Conservation (phyloP, 2,329 filamentous ascomycete genomes). For the Colletotrichum endophyticum region DNA sequence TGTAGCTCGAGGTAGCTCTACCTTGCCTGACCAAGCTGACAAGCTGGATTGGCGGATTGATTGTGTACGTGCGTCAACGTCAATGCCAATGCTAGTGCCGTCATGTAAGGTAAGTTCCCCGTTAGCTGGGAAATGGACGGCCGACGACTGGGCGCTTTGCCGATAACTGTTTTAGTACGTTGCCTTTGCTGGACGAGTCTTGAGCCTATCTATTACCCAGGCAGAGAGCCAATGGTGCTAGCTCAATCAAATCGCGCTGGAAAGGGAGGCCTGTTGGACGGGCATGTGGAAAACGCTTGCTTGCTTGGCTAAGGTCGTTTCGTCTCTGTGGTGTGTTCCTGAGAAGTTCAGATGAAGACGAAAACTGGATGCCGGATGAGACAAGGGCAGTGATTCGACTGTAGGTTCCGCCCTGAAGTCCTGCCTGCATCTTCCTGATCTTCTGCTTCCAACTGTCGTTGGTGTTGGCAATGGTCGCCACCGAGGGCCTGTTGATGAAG, state of each 20-base stretch:
- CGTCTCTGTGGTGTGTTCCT: constrained; percentile 1
- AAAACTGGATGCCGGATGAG: not conserved
- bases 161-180: not conserved
- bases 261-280: not conserved
- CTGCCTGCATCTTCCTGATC: not conserved
- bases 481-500: not conserved
- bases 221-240: not conserved
- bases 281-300: not conserved
- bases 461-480: not conserved
- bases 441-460: not conserved
- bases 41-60: not conserved
- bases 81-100: constrained; percentile 5
- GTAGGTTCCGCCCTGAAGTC: not conserved
- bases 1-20: not conserved
- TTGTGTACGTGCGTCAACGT: constrained; percentile 3
- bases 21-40: not conserved
- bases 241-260: not conserved
- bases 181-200: not conserved
- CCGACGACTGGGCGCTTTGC: not conserved
- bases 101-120: not conserved
- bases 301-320: constrained; percentile 16
- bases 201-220: not conserved
- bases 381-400: not conserved
- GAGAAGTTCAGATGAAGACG: constrained; percentile 5
- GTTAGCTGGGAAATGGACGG: not conserved